Conservation (phyloP, 1,139 yeast species). For the Pichia sp. region DNA sequence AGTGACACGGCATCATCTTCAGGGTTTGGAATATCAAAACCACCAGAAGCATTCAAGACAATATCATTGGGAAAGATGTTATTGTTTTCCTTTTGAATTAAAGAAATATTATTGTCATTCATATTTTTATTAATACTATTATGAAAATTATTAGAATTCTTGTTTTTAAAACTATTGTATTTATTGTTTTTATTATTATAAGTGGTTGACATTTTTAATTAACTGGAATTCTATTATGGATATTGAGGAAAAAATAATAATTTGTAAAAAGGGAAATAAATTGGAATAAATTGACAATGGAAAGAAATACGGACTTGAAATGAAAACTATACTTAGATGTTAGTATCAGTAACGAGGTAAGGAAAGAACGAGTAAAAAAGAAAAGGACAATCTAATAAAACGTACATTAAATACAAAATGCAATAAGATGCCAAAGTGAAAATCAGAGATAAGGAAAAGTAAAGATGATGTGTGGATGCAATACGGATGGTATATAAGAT, state of each 20-base stretch:
- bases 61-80: constrained; percentile 7
- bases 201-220: background rate
- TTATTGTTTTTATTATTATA: background rate
- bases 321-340: background rate
- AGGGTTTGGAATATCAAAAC: constrained; percentile 2
- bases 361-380: background rate
- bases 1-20: constrained; percentile 1
- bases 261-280: background rate
- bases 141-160: background rate
- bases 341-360: background rate
- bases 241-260: too few species aligned
- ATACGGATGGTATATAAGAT: background rate
- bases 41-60: constrained; percentile 4
- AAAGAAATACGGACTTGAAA: background rate
- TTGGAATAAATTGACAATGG: background rate
- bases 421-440: background rate
- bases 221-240: too few species aligned
- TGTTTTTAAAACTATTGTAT: background rate
- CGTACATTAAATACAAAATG: background rate
- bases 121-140: background rate
- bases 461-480: background rate
- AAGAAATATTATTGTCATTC: background rate
- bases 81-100: background rate
- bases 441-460: background rate
- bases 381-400: background rate